Base-by-base conservation (phyloP, 305 asterid genomes). In the Coffea humblotiana region DNA sequence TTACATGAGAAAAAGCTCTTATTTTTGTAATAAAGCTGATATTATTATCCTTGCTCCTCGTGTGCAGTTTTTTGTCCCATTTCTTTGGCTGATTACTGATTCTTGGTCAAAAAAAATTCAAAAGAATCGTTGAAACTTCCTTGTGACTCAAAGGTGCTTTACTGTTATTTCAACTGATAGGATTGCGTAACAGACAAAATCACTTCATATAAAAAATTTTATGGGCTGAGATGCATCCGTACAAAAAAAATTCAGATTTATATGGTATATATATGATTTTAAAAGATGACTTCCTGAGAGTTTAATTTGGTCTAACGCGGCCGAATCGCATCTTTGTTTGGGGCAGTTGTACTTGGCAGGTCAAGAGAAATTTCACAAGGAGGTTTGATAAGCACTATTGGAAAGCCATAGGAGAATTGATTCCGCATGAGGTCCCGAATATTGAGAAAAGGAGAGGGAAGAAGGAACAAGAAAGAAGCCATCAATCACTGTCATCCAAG, bases 381-480 rank as follows among this genome's bases (percentile, higher is more conserved):
- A 94, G 84, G 97, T 94, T 94, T 27, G 97, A 91, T 86, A 92
- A 92, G 81, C 98, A 96, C 78, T 94, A 94, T 77, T 94, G 99
- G 99, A 96, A 96, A 86, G 92, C 97, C 86, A 92, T 94, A 79
- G 97, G 94, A 25, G 99, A 96, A 88, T 90, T 96, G 68, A 81
- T 96, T 84, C 99, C 99, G 16, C 85, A 91, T 25, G 99, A 94
- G 93, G 97, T 96, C 71, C 85, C 95, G 68, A 90, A 68, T 74
- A 91, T 96, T 77, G 97, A 94, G 91, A 94, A 95, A 88, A 90
- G 81, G 86, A 94, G 97, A 71, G 91, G 89, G 83, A 96, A 91
- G 93, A 96, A 92, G 89, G 99, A 96, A 85, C 94, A 94, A 84
- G 99, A 94, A 94, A 91, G 91, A 94, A 90, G 86, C 97, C 98